Evolutionary conservation across 139 green algal genomes (phyloP), one percentile per base, ranked within the genome.

Genomic region (Tetraselmis chui): DNA sequence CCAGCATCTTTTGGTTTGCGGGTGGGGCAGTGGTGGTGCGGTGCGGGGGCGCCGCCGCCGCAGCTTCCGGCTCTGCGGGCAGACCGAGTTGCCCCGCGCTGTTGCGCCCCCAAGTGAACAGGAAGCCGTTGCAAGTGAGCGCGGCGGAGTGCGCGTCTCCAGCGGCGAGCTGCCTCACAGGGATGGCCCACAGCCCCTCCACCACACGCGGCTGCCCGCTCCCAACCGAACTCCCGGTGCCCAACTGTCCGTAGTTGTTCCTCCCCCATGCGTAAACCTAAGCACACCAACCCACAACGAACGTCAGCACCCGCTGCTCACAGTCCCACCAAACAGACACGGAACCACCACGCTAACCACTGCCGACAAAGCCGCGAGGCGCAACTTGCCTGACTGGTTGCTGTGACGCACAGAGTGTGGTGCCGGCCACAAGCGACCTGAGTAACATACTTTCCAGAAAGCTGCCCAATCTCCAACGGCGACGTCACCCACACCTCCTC

Each of bases 91-190:
- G 95, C 2, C 94, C 94, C 30, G 89, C 80, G 31, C 90, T 85
- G 85, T 97, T 96, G 81, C 83, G 84, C 80, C 95, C 95, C 95
- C 95, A 98, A 0, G 92, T 91, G 86, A 97, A 98, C 59, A 97
- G 84, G 76, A 95, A 91, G 22, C 94, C 93, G 74, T 91, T 93
- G 84, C 76, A 88, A 26, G 94, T 98, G 26, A 98, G 84, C 1
- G 94, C 95, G 31, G 88, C 86, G n/a, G 86, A 93, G 86, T 98
- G 94, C 27, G 75, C 75, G 29, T 92, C 91, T 25, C 95, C 93
- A 2, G 94, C 93, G 22, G 94, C 92, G 31, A 98, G 87, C 76
- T 91, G 85, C 25, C 88, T 84, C 59, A 95, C 91, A 0, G 93
- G 93, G 75, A 96, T 86, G 0, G 90, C 94, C 94, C 94, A 97